Evolutionary conservation across 2,329 filamentous ascomycete species (phyloP), one percentile per base, ranked within the genome.

Genomic region (Alternaria arbusti): DNA sequence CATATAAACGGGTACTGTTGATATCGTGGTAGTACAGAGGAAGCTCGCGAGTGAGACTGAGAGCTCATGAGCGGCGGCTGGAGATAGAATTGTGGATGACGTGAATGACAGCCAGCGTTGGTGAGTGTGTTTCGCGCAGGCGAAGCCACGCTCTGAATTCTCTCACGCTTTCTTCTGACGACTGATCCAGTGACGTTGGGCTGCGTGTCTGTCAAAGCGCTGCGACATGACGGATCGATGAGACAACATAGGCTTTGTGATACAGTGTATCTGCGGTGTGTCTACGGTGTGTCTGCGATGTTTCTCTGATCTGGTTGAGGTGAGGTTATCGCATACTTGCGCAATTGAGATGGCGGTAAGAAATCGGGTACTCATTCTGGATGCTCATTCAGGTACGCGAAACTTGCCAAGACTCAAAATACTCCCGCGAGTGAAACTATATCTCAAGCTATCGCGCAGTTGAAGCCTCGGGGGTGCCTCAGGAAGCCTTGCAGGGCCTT

Each of bases 401-500:
- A 55, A 59, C n/a, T 58, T 70, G 4, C 61, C 67, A 20, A 66
- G 45, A 17, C 68, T 68, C 8, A 74, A 22, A 3, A 74, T 65
- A 15, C 47, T 72, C 11, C 66, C 69, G 13, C 59, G 57, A 13
- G 64, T 61, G 50, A 76, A 73, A 17, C 67, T 74, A 13, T 72
- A 59, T 9, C 64, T 55, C 9, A 76, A 52, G 55, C 72, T 75
- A 5, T 71, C 63, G 20, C 73, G 67, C 17, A 72, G 44, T 8
- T 71, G 55, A 15, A 73, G 54, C 26, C 62, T 67, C 2, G 73
- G 69, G 5, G 69, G 36, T 3, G 15, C n/a, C 9, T 40, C 36
- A 6, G 36, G 55, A 22, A 73, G 54, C 32, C 57, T 67, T 1
- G 70, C 68, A 13, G 68, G 58, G 2, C 44, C 54, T 46, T 74